Conservation (phyloP, 2,329 filamentous ascomycete genomes). For the Eutypa lata region DNA sequence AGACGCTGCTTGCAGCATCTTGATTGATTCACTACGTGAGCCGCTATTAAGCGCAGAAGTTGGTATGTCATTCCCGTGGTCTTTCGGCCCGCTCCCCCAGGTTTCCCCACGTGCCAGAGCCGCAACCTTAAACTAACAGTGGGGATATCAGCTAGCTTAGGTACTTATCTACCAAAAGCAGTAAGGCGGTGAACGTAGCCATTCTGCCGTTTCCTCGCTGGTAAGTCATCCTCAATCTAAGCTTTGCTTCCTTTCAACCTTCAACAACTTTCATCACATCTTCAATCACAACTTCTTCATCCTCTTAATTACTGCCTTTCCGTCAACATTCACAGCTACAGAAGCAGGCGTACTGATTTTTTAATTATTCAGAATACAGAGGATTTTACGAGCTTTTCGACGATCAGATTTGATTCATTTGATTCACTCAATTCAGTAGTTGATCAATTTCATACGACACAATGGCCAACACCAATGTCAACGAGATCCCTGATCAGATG, state of each 20-base stretch:
- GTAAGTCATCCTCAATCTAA: background rate
- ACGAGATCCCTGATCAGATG: conserved; percentile 26
- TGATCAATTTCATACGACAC: no score
- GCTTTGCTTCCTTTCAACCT: background rate
- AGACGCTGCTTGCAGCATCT: no score
- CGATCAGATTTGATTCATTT: no score
- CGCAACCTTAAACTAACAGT: background rate
- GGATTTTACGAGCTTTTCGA: no score
- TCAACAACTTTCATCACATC: background rate
- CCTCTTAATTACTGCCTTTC: background rate
- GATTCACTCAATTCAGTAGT: no score
- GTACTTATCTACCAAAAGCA: background rate
- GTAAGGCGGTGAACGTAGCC: background rate
- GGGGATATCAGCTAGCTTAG: background rate
- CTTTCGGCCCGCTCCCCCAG: no score
- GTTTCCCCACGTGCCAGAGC: background rate
- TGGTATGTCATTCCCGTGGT: no score
- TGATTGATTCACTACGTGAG: no score
- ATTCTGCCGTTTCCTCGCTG: background rate
- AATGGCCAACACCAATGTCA: conserved; percentile 26
- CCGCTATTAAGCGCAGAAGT: no score
- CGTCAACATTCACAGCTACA: no score
- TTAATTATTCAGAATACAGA: no score
- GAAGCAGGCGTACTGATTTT: no score
- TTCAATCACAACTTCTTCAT: background rate